Base-by-base conservation (phyloP, 2,329 filamentous ascomycete species). In the Thermothelomyces thermophilus region DNA sequence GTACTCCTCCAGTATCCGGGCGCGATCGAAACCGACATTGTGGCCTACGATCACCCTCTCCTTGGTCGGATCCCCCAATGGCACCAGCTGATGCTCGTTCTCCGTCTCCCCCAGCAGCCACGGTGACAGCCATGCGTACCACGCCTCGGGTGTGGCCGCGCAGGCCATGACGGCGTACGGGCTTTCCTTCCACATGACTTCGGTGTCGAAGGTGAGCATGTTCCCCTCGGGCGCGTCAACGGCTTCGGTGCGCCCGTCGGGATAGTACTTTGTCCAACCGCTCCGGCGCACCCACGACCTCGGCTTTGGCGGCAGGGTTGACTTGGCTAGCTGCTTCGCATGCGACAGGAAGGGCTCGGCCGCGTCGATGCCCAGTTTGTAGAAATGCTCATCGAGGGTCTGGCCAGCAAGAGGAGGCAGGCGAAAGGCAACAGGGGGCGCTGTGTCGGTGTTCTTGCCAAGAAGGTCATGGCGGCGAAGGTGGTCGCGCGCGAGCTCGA, bases 121-220 rank as follows among this genome's bases (percentile, higher is more conserved):
- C 0, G 93, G 93, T 11, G 93, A 98, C 46, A 98, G 68, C 93
- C 93, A 98, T 0, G 85, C 88, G 70, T 98, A 98, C 94, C 94
- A 98, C 26, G 90, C 84, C 3, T 83, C 90, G 0, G 88, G 84
- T 58, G 90, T 90, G 16, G 84, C 87, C 13, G 94, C 93, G 64
- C 91, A 97, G 19, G 94, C 93, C 89, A 98, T 97, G 50, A 95
- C 89, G 0, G 94, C 90, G 66, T 89, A 98, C 0, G 86, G 84
- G 57, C 84, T 91, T 63, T 93, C 82, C 65, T 94, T 95, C 79
- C 85, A 98, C 84, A 98, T 84, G 41, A 96, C 90, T 68, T 98
- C 93, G 1, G 90, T 95, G 68, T 98, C 93, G 60, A 98, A 98
- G 33, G 86, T 90, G 48, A 97, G 73, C 75, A 91, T 84, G 3